Evolutionary conservation across 2,329 filamentous ascomycete genomes (phyloP).

Genomic region (Pseudopithomyces maydicus): DNA sequence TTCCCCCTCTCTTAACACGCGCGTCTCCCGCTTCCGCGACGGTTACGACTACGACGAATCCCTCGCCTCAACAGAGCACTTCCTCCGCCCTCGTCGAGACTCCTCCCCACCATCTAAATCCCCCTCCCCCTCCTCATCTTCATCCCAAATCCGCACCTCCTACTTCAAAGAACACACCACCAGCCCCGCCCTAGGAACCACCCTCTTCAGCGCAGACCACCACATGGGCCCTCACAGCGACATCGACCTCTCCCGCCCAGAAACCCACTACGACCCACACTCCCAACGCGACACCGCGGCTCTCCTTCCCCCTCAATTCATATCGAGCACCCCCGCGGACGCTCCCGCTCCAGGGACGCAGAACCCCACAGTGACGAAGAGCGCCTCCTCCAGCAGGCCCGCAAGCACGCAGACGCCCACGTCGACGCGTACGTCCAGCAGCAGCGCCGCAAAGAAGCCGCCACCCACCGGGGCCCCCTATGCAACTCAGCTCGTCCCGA

Average conservation of each 20-base stretch:
- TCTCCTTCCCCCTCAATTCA: background rate
- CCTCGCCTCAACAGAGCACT: background rate
- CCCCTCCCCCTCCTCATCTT: background rate
- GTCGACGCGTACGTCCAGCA: background rate
- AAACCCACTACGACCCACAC: constrained; percentile 1
- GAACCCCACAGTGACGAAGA: background rate
- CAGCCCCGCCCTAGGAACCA: background rate
- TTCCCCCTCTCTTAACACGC: constrained; percentile 6
- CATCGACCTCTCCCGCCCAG: constrained; percentile 2
- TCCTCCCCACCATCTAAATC: too few species aligned
- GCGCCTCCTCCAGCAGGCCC: constrained; percentile 2
- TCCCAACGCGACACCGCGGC: background rate
- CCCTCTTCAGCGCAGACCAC: background rate
- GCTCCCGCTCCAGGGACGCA: background rate
- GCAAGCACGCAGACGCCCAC: background rate
- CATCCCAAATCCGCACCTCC: background rate
- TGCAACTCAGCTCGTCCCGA: constrained; percentile 10
- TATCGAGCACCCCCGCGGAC: background rate
- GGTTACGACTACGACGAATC: constrained; percentile 3
- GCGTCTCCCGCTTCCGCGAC: constrained; percentile 7
- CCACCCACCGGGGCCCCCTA: background rate
- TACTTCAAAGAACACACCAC: background rate
- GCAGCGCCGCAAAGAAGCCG: background rate
- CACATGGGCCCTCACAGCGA: too few species aligned
- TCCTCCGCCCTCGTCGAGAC: background rate